These are phyloP conservation scores for Ceratocystis alfenasii DNA, from an alignment of 2,329 filamentous ascomycete species.

Conservation along the genomic window DNA sequence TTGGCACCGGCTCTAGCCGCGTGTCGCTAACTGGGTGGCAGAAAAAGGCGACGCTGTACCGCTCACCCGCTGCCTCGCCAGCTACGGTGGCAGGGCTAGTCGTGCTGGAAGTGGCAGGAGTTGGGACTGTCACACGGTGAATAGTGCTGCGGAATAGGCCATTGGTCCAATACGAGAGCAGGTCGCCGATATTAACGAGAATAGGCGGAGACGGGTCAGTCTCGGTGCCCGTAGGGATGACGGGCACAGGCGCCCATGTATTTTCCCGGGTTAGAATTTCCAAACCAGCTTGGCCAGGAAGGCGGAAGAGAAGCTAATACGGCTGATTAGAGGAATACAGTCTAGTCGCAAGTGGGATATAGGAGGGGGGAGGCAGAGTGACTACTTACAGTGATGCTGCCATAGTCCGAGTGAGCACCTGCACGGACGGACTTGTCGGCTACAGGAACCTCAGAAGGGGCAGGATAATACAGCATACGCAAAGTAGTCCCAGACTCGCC, in stretches of 20 bases:
- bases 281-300: conserved; percentile 71
- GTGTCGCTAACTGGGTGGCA: conserved; percentile 49
- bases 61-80: conserved; percentile 33
- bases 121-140: conserved; percentile 69
- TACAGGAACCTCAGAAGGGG: conserved; percentile 28
- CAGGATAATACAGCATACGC: conserved; percentile 62
- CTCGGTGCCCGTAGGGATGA: conserved; percentile 50
- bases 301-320: conserved; percentile 66
- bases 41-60: conserved; percentile 59
- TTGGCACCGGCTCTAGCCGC: conserved; percentile 47
- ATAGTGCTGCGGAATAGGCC: conserved; percentile 78
- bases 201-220: conserved; percentile 55
- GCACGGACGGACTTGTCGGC: conserved; percentile 52
- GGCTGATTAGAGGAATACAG: background rate
- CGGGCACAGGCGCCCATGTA: conserved; percentile 52
- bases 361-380: background rate
- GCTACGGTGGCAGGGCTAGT: conserved; percentile 1
- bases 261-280: conserved; percentile 57
- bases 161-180: conserved; percentile 78
- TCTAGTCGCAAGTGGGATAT: background rate
- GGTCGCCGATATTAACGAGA: conserved; percentile 62
- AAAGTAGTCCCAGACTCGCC: conserved; percentile 48
- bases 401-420: conserved; percentile 86
- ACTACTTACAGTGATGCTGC: conserved; percentile 40
- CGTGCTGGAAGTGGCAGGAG: background rate